Evolutionary conservation across 305 asterid genomes (phyloP).

Genomic region (Fraxinus velutina): DNA sequence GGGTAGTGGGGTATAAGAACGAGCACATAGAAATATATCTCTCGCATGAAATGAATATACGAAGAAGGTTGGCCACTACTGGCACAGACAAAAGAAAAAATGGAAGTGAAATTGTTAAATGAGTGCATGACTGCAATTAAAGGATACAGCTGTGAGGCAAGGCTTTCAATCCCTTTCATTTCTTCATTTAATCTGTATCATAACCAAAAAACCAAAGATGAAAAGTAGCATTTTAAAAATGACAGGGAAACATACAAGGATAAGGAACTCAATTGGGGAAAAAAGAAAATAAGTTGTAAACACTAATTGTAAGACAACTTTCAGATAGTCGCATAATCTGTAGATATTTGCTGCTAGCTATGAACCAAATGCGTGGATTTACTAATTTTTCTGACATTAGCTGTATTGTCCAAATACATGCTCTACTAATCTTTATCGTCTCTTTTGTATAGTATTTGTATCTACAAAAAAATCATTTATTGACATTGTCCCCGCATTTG

Average conservation of each 20-base stretch:
- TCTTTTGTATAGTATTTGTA: neutral
- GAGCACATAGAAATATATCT: neutral
- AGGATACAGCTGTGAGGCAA: slow-evolving; percentile 87
- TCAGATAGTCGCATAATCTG: neutral
- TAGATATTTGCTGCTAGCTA: neutral
- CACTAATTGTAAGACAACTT: neutral
- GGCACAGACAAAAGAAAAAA: neutral
- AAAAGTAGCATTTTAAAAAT: neutral
- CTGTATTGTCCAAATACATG: neutral
- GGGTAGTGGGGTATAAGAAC: neutral
- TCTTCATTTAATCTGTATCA: slow-evolving; percentile 84
- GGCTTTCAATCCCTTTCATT: slow-evolving; percentile 78
- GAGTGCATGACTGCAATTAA: slow-evolving; percentile 19
- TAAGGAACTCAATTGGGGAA: neutral
- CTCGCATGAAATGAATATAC: neutral
- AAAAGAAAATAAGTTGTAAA: neutral
- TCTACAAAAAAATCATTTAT: neutral
- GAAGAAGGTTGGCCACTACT: neutral
- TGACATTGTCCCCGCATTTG: neutral
- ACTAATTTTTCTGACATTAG: neutral
- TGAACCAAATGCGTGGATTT: neutral
- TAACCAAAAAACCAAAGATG: slow-evolving; percentile 7
- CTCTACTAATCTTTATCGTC: neutral
- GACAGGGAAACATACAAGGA: neutral
- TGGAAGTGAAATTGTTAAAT: neutral